Conservation (phyloP, 441 rosid genomes). For the Adansonia madagascariensis region DNA sequence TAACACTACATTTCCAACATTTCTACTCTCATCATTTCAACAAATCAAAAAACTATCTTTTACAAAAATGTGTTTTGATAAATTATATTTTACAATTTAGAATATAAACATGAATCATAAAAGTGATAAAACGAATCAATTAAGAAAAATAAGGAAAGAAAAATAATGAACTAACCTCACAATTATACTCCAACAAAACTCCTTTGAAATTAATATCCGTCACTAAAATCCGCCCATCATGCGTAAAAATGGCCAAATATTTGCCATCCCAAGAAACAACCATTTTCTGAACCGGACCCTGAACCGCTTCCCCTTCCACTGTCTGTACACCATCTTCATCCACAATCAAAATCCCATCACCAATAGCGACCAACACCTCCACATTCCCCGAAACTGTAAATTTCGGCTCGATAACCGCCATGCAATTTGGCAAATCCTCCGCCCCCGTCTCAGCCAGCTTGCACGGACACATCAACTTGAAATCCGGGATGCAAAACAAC, state of each 20-base stretch:
- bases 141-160: conserved; percentile 10
- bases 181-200: conserved; percentile 59
- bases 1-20: conserved; percentile 1
- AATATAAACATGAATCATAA: background rate
- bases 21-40: conserved; percentile 10
- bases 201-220: conserved; percentile 58
- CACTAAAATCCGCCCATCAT: conserved; percentile 82
- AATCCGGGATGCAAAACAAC: conserved; percentile 72
- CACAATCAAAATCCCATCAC: conserved; percentile 62
- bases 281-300: conserved; percentile 81
- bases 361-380: conserved; percentile 73
- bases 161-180: conserved; percentile 61
- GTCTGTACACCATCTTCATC: conserved; percentile 85
- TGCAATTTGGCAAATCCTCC: conserved; percentile 67
- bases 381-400: conserved; percentile 83
- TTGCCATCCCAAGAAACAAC: conserved; percentile 81
- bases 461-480: conserved; percentile 63
- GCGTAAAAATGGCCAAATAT: conserved; percentile 82
- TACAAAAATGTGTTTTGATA: background rate
- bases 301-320: conserved; percentile 52
- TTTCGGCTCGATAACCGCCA: conserved; percentile 91
- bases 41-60: background rate
- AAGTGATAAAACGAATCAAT: background rate
- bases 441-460: conserved; percentile 66
- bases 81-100: background rate